Base-by-base conservation (phyloP, 2,329 filamentous ascomycete species). In the Arthrocladium fulminans region DNA sequence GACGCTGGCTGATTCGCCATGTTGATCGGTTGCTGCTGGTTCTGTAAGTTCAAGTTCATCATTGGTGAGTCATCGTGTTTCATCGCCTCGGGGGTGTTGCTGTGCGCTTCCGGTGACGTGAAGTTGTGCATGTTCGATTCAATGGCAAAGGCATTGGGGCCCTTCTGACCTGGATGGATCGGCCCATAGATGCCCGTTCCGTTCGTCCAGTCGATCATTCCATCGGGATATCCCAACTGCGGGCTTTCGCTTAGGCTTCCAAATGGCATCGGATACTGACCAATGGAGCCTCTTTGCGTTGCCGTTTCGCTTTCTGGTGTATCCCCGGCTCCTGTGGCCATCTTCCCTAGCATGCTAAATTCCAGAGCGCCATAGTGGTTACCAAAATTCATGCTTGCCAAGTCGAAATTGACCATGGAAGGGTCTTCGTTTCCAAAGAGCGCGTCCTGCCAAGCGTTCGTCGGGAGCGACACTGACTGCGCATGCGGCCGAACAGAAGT, bases 311-410 rank as follows among this genome's bases (percentile, higher is more conserved):
- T 80, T 3, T 84, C 79, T 5, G 84, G 81, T 13, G 81, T 86
- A 58, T 92, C 86, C n/a, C 81, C 84, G 12, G 86, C 84, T 12
- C 86, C 86, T n/a, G 86, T 88, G 51, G 87, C 88, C 86, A 98
- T 94, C 64, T 97, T 90, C 23, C 88, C 88, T 0, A 98, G 78
- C 79, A 97, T 96, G 47, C 88, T 86, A 64, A 97, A 96, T 65
- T 97, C 92, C 65, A 95, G 76, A 15, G 89, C 90, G 51, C 89
- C 90, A 62, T 97, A 98, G 55, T 94, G 88, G 63, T 92, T 97
- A 48, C 88, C 89, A 65, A 97, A 98, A 64, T 92, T 92, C 63
- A 96, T 77, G 51, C 88, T 88, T 48, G 94, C 88, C 9, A 96
- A 79, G 64, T 97, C 89, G 65, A 97, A 95, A 64, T 96, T 96